Evolutionary conservation across 805 yeast species (phyloP).

Genomic region (Allodekkera sacchari): DNA sequence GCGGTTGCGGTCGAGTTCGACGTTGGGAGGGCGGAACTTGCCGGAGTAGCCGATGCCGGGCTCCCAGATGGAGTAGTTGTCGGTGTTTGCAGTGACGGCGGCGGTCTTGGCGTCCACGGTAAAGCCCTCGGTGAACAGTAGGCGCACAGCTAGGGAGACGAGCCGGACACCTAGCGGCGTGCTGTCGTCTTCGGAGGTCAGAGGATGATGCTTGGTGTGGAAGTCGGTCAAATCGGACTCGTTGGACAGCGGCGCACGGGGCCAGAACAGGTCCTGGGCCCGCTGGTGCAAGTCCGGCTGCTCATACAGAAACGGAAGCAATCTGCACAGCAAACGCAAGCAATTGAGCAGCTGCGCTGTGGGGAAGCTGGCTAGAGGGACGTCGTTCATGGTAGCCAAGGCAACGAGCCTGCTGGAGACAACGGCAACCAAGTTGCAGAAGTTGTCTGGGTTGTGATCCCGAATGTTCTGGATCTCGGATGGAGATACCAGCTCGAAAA

Average conservation of each 20-base stretch:
- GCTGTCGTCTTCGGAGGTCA: neutral
- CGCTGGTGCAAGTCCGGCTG: conserved; percentile 27
- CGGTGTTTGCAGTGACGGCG: conserved; percentile 15
- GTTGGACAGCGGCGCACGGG: conserved; percentile 8
- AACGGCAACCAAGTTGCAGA: conserved; percentile 42
- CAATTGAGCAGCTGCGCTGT: conserved; percentile 45
- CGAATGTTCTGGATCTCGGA: conserved; percentile 53
- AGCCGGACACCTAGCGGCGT: conserved; percentile 31
- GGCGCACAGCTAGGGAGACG: conserved; percentile 29
- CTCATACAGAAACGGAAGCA: conserved; percentile 66
- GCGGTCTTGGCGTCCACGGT: conserved; percentile 22
- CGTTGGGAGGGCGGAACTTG: conserved; percentile 22
- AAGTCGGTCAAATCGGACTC: neutral
- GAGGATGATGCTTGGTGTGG: neutral
- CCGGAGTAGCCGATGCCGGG: conserved; percentile 57
- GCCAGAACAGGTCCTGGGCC: conserved; percentile 38
- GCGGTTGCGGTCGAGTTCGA: conserved; percentile 52
- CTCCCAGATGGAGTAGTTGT: conserved; percentile 58
- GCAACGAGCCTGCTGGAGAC: conserved; percentile 26
- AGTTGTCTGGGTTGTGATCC: conserved; percentile 48
- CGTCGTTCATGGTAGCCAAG: conserved; percentile 17
- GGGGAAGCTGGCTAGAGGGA: conserved; percentile 18
- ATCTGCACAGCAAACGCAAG: conserved; percentile 52
- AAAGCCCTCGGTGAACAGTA: conserved; percentile 52
- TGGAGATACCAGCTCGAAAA: conserved; percentile 48